Evolutionary conservation across 306 rosid genomes (phyloP), one percentile per base, ranked within the genome.

Genomic region (Prunus padus): DNA sequence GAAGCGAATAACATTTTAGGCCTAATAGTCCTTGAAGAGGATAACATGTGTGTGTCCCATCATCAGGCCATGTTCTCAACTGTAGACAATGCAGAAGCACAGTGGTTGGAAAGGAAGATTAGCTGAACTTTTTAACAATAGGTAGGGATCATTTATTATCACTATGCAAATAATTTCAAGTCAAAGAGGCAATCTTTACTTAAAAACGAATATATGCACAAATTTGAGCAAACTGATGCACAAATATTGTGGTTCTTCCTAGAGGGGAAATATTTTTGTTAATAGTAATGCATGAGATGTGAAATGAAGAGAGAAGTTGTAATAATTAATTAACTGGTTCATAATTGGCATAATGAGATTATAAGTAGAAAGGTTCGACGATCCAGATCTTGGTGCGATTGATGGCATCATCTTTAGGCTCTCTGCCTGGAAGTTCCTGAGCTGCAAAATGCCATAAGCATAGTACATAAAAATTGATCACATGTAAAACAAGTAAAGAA

Each of bases 381-480:
- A 46, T 93, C 93, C 47, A 91, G 97, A 88, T 93, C 98, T 82
- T 93, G n/a, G 93, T 0, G 87, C 93, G 11, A 89, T 88, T 22
- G 97, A 81, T 33, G 98, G 98, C 87, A 81, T 88, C 88, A 93
- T 65, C 82, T 91, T n/a, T 93, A 20, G 98, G 98, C 88, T 87
- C 87, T 73, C 97, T 96, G 18, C 75, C 93, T 64, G 98, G n/a
- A 93, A 52, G 98, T 93, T 79, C 98, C 98, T 47, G 98, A 93
- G 80, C 98, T 93, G 93, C 88, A 37, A 85, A 76, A 55, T 69
- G 4, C 49, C 81, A 57, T 10, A 59, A 10, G 19, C 14, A 61
- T 28, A 69, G 19, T 28, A 74, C 69, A 67, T 71, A 25, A 49
- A 20, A 62, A 42, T 19, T 60, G 19, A 9, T 37, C 3, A 67